A percentile compares a stretch with the other conserved stretches of the same genome.
These are phyloP conservation scores for Kentomonas sorsogonicus DNA, from an alignment of 208 protist genomes.

Conservation along the genomic window DNA sequence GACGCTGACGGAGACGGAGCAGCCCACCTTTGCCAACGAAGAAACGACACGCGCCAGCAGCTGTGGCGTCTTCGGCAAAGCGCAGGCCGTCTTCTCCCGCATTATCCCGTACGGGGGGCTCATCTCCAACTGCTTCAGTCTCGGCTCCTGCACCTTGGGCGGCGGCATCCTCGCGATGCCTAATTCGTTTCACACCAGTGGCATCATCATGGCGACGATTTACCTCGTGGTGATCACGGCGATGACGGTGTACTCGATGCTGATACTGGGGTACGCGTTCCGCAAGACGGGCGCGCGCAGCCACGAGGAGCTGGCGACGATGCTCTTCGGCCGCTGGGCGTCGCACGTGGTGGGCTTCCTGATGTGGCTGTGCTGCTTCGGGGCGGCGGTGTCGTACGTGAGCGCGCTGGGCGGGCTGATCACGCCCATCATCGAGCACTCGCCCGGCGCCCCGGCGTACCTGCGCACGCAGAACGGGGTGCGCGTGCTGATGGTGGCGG, in stretches of 20 bases:
- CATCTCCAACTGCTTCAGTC: constrained; percentile 43
- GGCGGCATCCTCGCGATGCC: constrained; percentile 56
- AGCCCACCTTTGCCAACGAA: no score
- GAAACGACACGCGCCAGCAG: no score
- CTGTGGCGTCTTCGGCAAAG: no score
- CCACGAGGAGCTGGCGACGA: constrained; percentile 46
- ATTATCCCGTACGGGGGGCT: constrained; percentile 42
- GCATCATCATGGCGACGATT: constrained; percentile 50
- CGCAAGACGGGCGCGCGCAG: constrained; percentile 42
- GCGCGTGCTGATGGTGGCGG: constrained; percentile 26
- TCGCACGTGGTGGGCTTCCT: constrained; percentile 70
- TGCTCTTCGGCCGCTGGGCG: constrained; percentile 39
- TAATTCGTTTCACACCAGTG: constrained; percentile 39
- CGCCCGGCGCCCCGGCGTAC: constrained; percentile 29
- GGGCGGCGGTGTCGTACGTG: constrained; percentile 71
- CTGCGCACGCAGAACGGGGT: constrained; percentile 27
- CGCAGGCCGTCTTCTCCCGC: not conserved
- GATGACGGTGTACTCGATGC: constrained; percentile 71
- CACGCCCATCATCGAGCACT: constrained; percentile 33
- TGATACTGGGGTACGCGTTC: constrained; percentile 41
- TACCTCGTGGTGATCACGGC: constrained; percentile 46
- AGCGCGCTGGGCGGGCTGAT: constrained; percentile 57
- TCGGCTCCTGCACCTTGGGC: constrained; percentile 52
- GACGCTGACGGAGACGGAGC: no score
- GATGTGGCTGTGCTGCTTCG: constrained; percentile 55